Base-by-base conservation (phyloP, 495 filamentous ascomycete genomes). In the Annulohypoxylon nitens region DNA sequence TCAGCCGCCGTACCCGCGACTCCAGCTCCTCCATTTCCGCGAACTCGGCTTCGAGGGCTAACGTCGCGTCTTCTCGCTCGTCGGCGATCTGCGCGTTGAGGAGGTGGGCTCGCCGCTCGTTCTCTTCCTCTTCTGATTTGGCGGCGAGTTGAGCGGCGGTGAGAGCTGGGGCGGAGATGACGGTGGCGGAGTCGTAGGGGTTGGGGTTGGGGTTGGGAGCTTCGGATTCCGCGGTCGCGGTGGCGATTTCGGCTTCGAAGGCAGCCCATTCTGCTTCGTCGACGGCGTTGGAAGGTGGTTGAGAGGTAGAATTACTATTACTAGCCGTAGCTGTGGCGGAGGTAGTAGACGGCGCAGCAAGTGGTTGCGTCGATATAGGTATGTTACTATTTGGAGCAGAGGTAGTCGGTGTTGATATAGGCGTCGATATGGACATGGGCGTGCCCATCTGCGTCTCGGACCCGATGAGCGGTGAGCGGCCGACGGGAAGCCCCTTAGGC, bases 11-110 rank as follows among this genome's bases (percentile, higher is more conserved):
- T 7, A 97, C 92, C 43, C 95, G 87, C 72, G 90, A 89, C 80
- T 98, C 96, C 51, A 97, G 86, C 61, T 89, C 89, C 77, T 96
- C 93, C 95, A 98, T 98, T 78, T 96, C 91, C 60, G 97, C 96
- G 78, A 98, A 93, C 79, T 99, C 96, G 65, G 92, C 90, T 78
- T 95, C 90, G 64, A 98, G 79, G 63, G 90, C 88, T 54, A 92
- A 87, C 20, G 89, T 90, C 3, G 95, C 94, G 75, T 97, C 94
- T 75, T 97, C 94, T 23, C 90, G 90, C 82, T 97, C 93, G 16
- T 90, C 93, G 67, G 93, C 83, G 3, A 84, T 68, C 71, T 84
- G 71, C 12, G 76, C 72, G 43, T 87, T 94, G n/a, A 87, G 78
- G 51, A 91, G 88, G 0, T 85, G 89, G 58, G 92, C 90, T 37